Conservation (phyloP, 2,329 filamentous ascomycete species). For the Penicillium sp. region DNA sequence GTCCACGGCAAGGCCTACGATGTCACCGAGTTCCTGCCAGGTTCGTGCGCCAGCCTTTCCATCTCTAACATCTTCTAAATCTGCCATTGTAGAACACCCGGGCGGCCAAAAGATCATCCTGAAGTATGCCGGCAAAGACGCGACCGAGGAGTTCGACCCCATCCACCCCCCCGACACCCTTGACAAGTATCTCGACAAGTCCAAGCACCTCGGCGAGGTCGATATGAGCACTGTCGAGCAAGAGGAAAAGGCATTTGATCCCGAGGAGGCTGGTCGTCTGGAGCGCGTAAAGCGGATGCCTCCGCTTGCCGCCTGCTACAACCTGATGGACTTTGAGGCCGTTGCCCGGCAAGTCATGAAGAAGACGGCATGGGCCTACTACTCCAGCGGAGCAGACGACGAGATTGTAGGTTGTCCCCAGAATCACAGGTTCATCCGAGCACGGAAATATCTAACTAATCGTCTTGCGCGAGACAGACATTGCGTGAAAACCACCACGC, state of each 20-base stretch:
- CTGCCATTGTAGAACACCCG: conserved; percentile 67
- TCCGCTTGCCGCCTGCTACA: conserved; percentile 83
- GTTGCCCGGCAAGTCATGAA: conserved; percentile 92
- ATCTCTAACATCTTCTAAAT: neutral
- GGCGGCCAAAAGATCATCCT: conserved; percentile 91
- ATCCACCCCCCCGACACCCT: conserved; percentile 89
- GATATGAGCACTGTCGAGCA: conserved; percentile 78
- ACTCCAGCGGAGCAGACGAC: conserved; percentile 88
- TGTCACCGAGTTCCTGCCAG: conserved; percentile 84
- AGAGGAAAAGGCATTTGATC: conserved; percentile 67
- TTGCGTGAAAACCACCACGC: conserved; percentile 93
- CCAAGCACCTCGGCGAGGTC: conserved; percentile 85
- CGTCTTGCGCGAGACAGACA: conserved; percentile 57
- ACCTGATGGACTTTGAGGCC: conserved; percentile 92
- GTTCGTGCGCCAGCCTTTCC: conserved; percentile 39
- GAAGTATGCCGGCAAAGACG: conserved; percentile 95
- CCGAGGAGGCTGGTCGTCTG: conserved; percentile 73
- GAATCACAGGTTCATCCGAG: conserved; percentile 7
- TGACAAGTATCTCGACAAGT: conserved; percentile 75
- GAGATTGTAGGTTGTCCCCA: conserved; percentile 64
- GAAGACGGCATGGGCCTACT: conserved; percentile 96
- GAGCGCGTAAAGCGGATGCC: conserved; percentile 76
- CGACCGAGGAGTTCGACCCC: conserved; percentile 86
- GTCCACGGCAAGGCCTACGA: conserved; percentile 87
- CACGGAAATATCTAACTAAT: neutral